Percentiles rank a stretch among this genome's conserved stretches.
Conservation (phyloP, 805 yeast species). For the Lipomyces starkeyi region DNA sequence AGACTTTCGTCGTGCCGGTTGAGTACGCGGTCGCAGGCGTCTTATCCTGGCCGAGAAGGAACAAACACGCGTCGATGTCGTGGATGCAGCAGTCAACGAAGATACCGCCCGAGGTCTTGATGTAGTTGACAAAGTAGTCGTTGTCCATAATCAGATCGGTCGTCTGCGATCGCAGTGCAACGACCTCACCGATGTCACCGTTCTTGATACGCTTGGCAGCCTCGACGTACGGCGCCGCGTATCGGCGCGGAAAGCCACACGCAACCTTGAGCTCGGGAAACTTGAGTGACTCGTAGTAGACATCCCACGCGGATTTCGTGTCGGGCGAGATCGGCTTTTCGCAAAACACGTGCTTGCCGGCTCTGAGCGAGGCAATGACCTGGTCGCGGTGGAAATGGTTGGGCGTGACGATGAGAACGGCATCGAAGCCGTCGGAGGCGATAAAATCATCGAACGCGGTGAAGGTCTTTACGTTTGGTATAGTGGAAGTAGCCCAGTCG, state of each 20-base stretch:
- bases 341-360: constrained; percentile 36
- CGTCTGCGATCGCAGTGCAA: constrained; percentile 37
- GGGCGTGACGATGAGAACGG: constrained; percentile 35
- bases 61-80: constrained; percentile 39
- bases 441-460: constrained; percentile 32
- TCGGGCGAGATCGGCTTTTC: constrained; percentile 36
- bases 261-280: constrained; percentile 35
- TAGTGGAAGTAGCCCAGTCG: constrained; percentile 21
- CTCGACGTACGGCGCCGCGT: constrained; percentile 33
- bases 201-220: constrained; percentile 30
- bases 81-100: constrained; percentile 41
- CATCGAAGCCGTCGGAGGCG: constrained; percentile 30
- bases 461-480: constrained; percentile 22
- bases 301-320: constrained; percentile 35
- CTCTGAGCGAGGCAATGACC: constrained; percentile 30
- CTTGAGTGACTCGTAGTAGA: constrained; percentile 26
- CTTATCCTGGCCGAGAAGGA: constrained; percentile 35
- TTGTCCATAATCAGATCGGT: constrained; percentile 30
- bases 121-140: constrained; percentile 35
- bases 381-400: constrained; percentile 34
- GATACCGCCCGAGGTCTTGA: constrained; percentile 41
- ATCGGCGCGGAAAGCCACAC: constrained; percentile 40
- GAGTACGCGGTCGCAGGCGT: constrained; percentile 36
- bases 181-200: constrained; percentile 38
- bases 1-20: constrained; percentile 36